phyloP scores from a whole-genome alignment of 352 stramenopile species.

The Phytopythium delawarense region DNA sequence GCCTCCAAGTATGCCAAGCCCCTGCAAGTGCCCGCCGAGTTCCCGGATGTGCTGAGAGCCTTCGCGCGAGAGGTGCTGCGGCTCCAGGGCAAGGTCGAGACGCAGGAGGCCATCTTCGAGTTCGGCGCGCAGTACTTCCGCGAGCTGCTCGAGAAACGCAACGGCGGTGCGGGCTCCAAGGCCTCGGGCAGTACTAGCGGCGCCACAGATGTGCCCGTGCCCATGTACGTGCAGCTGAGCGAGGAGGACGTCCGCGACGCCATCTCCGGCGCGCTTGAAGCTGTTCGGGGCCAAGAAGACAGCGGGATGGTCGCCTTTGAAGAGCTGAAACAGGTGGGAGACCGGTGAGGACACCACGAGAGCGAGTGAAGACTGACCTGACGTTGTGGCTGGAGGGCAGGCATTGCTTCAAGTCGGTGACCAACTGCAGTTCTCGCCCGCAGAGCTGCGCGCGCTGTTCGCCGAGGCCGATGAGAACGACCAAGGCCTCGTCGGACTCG shows the following conservation, averaged over 20 bases:
- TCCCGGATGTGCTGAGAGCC: constrained; percentile 66
- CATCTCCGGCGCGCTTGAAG: constrained; percentile 40
- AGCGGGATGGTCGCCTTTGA: constrained; percentile 34
- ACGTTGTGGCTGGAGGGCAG: constrained; percentile 7
- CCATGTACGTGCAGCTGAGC: constrained; percentile 52
- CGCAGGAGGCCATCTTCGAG: constrained; percentile 73
- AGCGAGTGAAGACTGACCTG: not conserved
- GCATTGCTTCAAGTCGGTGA: constrained; percentile 37
- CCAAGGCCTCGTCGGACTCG: constrained; percentile 39
- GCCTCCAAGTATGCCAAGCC: constrained; percentile 83
- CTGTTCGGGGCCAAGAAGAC: constrained; percentile 27
- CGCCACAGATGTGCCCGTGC: constrained; percentile 15
- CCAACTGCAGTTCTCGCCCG: constrained; percentile 47
- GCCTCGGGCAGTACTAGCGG: not conserved
- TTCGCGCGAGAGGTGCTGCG: constrained; percentile 81
- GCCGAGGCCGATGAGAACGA: constrained; percentile 68
- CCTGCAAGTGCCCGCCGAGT: constrained; percentile 65
- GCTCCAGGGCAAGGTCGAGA: constrained; percentile 79
- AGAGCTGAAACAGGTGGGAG: constrained; percentile 37
- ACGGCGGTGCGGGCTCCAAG: constrained; percentile 2
- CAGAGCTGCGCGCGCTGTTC: constrained; percentile 52
- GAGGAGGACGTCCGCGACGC: constrained; percentile 58
- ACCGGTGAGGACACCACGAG: not conserved
- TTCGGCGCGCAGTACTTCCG: constrained; percentile 73
- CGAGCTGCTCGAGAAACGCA: constrained; percentile 42